Percentiles rank a stretch among this genome's conserved stretches.
Evolutionary conservation across 2,329 filamentous ascomycete species (phyloP).

Genomic region (Tricladium varicosporioides): DNA sequence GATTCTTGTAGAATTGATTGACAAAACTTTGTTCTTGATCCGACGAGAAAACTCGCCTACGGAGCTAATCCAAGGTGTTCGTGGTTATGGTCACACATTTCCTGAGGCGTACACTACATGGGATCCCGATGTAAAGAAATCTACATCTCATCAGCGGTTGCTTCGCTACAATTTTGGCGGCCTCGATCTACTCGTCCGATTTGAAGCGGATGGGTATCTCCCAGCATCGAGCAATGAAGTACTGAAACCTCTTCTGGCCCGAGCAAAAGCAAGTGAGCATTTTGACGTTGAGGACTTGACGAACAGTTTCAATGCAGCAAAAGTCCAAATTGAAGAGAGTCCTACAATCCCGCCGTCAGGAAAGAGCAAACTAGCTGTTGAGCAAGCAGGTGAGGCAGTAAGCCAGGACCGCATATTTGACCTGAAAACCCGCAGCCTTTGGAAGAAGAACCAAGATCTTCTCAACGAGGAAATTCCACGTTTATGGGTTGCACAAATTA

Average conservation of each 20-base stretch:
- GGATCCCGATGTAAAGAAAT: constrained; percentile 50
- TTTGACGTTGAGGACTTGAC: not conserved
- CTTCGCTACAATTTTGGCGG: constrained; percentile 55
- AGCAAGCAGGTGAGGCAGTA: no score
- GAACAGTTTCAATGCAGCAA: not conserved
- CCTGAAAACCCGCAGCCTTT: not conserved
- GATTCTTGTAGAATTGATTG: constrained; percentile 54
- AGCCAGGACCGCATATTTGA: not conserved
- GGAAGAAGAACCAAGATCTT: not conserved
- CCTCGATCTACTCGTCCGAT: constrained; percentile 50
- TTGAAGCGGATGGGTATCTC: constrained; percentile 55
- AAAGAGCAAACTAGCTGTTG: no score
- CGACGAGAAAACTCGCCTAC: constrained; percentile 58
- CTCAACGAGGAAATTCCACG: not conserved
- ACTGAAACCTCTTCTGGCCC: constrained; percentile 2
- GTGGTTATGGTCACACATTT: constrained; percentile 64
- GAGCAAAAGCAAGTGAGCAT: constrained; percentile 5
- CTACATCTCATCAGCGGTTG: constrained; percentile 59
- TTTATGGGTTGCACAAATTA: not conserved
- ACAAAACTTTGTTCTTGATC: constrained; percentile 58
- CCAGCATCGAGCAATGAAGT: not conserved
- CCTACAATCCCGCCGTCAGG: not conserved
- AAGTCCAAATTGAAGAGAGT: not conserved
- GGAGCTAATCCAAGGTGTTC: constrained; percentile 51
- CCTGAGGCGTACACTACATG: constrained; percentile 64